Evolutionary conservation across 2,329 filamentous ascomycete species (phyloP).

Genomic region (Aspergillus phoenicis): DNA sequence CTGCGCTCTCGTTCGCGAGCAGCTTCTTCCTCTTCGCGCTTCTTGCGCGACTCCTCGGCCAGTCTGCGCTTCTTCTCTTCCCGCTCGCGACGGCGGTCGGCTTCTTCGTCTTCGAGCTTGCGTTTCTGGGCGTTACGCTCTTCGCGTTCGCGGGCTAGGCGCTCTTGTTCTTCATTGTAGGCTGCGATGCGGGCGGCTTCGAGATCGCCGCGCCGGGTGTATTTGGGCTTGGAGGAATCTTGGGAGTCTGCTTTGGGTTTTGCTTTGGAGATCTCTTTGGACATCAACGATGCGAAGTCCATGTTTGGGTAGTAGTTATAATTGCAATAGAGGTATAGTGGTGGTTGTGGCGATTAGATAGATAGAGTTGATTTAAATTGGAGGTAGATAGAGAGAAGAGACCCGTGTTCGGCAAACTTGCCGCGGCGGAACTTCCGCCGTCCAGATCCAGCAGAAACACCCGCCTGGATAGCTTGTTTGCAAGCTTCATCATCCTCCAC

Average conservation of each 20-base stretch:
- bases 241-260: slow-evolving; percentile 49
- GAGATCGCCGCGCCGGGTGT: slow-evolving; percentile 78
- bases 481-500: no score
- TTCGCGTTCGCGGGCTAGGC: slow-evolving; percentile 69
- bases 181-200: slow-evolving; percentile 79
- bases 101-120: slow-evolving; percentile 84
- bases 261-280: slow-evolving; percentile 84
- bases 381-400: no score
- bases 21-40: slow-evolving; percentile 71
- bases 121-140: slow-evolving; percentile 76
- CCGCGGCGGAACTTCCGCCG: no score
- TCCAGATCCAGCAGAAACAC: no score
- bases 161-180: slow-evolving; percentile 80
- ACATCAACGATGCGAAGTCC: slow-evolving; percentile 95
- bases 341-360: neutral
- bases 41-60: slow-evolving; percentile 74
- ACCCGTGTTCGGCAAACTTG: no score
- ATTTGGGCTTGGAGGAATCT: slow-evolving; percentile 64
- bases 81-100: slow-evolving; percentile 66
- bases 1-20: slow-evolving; percentile 72
- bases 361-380: neutral
- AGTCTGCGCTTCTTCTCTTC: slow-evolving; percentile 81
- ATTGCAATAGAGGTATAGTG: neutral
- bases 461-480: no score
- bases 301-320: slow-evolving; percentile 56